Evolutionary conservation across 495 filamentous ascomycete species (phyloP), one percentile per base, ranked within the genome.

Genomic region (Bathelium albidoporum): DNA sequence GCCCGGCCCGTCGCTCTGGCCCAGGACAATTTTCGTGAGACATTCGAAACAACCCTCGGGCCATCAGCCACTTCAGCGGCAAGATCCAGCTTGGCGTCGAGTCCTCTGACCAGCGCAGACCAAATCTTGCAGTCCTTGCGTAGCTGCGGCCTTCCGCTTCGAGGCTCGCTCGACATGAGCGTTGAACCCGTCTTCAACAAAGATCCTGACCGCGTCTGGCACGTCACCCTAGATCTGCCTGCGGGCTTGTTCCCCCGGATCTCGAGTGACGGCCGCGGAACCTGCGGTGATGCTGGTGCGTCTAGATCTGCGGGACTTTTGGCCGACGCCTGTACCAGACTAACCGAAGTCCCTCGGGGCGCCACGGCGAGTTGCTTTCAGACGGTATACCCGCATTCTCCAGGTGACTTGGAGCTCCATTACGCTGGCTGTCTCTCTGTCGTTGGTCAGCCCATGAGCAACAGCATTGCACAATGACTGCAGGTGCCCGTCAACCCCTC

Each of bases 31-130:
- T 55, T 29, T 55, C 49, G 49, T 55, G 49, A 55, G 49, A 55
- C 49, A 55, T 24, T 5, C 24, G 12, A 12, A n/a, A n/a, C 9
- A 16, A 55, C 49, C 29, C 22, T 55, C 24, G 49, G 49, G 49
- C 49, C 49, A 29, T 55, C 49, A 55, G 49, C 49, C 49, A 55
- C 49, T 55, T 55, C 49, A 55, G 49, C 49, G n/a, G n/a, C n/a
- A n/a, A 55, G 24, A 29, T 55, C 49, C 49, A 55, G 20, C 16
- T 28, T 2, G 49, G 49, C 49, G 9, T 55, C 7, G 9, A 26
- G 16, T 55, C 49, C 11, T n/a, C 43, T 49, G 36, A 7, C 18
- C 18, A n/a, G 43, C n/a, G 18, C 18, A 3, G 18, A 49, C n/a
- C 11, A 49, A n/a, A 3, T 29, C 9, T 55, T 55, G 22, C 20